A percentile compares a stretch with the other conserved stretches of the same genome.
phyloP scores from a whole-genome alignment of 441 rosid species.

The Croton laevigatus region DNA sequence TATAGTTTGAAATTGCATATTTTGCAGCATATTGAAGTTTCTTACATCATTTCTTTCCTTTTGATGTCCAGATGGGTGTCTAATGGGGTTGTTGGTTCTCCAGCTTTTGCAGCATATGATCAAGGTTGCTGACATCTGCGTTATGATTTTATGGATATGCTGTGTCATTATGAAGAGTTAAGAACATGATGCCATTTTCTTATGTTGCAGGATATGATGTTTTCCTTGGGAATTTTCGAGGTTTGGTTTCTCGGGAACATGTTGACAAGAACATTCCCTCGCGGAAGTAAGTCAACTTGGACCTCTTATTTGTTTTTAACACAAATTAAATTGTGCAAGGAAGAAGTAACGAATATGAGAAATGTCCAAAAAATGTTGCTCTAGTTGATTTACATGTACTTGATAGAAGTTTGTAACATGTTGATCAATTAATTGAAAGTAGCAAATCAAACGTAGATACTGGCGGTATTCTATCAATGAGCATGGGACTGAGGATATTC shows the following conservation, averaged over 20 bases:
- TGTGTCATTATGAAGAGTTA: constrained; percentile 2
- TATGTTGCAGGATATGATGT: constrained; percentile 77
- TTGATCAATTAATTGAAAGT: neutral
- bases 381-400: neutral
- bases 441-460: constrained; percentile 45
- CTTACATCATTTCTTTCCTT: neutral
- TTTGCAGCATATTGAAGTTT: neutral
- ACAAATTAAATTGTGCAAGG: neutral
- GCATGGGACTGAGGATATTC: constrained; percentile 88
- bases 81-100: constrained; percentile 95
- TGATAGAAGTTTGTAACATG: neutral
- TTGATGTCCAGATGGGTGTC: constrained; percentile 74
- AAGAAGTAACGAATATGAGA: neutral
- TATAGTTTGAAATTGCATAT: too few relatives aligned
- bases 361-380: neutral
- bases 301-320: neutral
- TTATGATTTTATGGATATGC: constrained; percentile 5
- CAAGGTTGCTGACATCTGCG: constrained; percentile 55
- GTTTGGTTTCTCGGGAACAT: constrained; percentile 90
- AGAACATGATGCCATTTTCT: constrained; percentile 13
- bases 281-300: constrained; percentile 52
- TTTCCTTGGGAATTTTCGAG: constrained; percentile 61
- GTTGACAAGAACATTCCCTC: constrained; percentile 79
- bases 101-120: constrained; percentile 99
- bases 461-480: constrained; percentile 94